Evolutionary conservation across 371 early-diverging fungal species (phyloP).

Genomic region (Mortierella sp.): DNA sequence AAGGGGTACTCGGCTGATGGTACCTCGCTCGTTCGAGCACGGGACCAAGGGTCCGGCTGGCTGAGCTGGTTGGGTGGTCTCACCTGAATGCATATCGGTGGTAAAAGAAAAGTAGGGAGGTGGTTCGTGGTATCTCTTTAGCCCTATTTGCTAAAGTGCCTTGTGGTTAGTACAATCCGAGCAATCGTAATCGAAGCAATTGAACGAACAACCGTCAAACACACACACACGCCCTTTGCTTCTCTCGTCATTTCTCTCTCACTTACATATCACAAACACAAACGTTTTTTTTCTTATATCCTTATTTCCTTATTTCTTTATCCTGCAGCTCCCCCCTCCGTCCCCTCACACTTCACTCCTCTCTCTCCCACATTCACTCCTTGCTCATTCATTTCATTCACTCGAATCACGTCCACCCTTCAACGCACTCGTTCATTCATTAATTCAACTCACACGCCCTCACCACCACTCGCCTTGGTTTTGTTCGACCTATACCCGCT

Average conservation of each 20-base stretch:
- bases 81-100: neutral
- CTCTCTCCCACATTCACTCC: neutral
- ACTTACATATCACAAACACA: neutral
- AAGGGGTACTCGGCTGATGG: neutral
- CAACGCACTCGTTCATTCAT: neutral
- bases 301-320: neutral
- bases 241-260: too few relatives aligned
- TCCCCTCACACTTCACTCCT: neutral
- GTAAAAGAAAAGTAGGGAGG: neutral
- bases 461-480: constrained; percentile 1
- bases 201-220: too few relatives aligned
- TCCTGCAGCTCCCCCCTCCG: neutral
- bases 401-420: neutral
- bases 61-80: neutral
- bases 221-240: too few relatives aligned
- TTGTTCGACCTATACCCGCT: neutral
- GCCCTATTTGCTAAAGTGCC: too few relatives aligned
- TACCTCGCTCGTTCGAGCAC: neutral
- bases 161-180: too few relatives aligned
- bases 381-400: neutral
- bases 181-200: too few relatives aligned
- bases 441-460: neutral
- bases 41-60: neutral
- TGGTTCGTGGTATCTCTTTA: neutral
- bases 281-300: neutral